Evolutionary conservation across 768 basidiomycete species (phyloP), one percentile per base, ranked within the genome.

Genomic region (Agaricus subrufescens): DNA sequence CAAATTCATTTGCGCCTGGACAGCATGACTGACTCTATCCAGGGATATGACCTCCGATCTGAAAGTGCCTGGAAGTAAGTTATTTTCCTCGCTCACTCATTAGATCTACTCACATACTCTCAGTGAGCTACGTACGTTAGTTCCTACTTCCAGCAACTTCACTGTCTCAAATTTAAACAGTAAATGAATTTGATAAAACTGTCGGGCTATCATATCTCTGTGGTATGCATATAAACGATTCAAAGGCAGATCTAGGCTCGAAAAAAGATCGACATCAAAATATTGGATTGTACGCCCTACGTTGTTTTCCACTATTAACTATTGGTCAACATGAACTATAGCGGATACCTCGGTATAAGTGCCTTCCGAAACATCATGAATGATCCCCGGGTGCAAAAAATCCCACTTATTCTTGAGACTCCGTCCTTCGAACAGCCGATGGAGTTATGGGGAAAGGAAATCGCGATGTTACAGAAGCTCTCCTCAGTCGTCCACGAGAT

Each of bases 181-280:
- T 92, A 68, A 63, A 72, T 10, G 71, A 78, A 46, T 92, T 94
- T 61, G 84, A 89, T 31, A 63, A 74, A n/a, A 71, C 80, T 57
- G 76, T 95, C 3, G 90, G 93, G 1, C 62, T 90, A 26, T 65
- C 75, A 11, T 94, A 91, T 65, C 81, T 94, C 14, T 78, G 83
- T 3, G 92, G 86, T 1, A 87, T 94, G 81, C 93, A 95, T 63
- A 65, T 94, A 45, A 95, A 95, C 65, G 92, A 94, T 66, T 89
- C 88, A 11, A 90, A 91, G 66, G 79, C 78, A 8, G 73, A 71
- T 1, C 73, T 82, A 11, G 79, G 75, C 3, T 85, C 86, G 11
- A 85, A 79, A 61, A 85, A 82, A 60, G 93, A 94, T 62, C 71
- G 89, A 39, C 93, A 94, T 61, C 85, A 92, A 67, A 94, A 91